Conservation (phyloP, 2,329 filamentous ascomycete species). For the Penicillium vulpinum region DNA sequence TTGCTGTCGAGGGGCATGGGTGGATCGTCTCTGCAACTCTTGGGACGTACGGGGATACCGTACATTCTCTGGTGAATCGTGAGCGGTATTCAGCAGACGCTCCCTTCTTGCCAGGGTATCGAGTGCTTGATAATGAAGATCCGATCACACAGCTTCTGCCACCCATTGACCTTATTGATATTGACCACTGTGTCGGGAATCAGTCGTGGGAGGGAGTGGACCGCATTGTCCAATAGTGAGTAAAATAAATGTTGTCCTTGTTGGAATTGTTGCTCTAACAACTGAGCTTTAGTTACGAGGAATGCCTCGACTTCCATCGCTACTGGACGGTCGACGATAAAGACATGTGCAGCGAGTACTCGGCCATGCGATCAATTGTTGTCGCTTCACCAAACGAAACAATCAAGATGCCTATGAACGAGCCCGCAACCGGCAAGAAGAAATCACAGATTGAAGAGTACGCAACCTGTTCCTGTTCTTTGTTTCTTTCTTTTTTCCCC, state of each 20-base stretch:
- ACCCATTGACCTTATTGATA: slow-evolving; percentile 65
- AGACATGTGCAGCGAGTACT: slow-evolving; percentile 86
- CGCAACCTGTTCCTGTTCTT: not conserved
- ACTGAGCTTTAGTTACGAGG: slow-evolving; percentile 65
- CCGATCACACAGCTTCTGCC: slow-evolving; percentile 55
- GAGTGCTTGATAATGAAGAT: slow-evolving; percentile 49
- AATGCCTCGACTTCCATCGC: slow-evolving; percentile 82
- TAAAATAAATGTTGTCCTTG: slow-evolving; percentile 22
- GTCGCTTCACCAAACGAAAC: slow-evolving; percentile 78
- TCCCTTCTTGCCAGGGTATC: slow-evolving; percentile 76
- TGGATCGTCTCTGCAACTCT: slow-evolving; percentile 71
- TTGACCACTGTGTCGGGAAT: slow-evolving; percentile 95
- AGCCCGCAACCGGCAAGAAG: slow-evolving; percentile 80
- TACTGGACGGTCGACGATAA: slow-evolving; percentile 95
- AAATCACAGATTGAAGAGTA: slow-evolving; percentile 90
- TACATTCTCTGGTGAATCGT: slow-evolving; percentile 79
- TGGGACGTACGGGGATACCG: slow-evolving; percentile 84
- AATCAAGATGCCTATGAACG: slow-evolving; percentile 97
- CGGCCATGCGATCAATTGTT: slow-evolving; percentile 79
- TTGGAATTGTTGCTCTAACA: slow-evolving; percentile 1
- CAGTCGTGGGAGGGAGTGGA: slow-evolving; percentile 86
- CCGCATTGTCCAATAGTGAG: slow-evolving; percentile 54
- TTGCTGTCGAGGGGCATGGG: slow-evolving; percentile 54
- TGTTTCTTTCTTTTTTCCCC: not conserved
- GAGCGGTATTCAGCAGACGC: slow-evolving; percentile 59